phyloP scores from a whole-genome alignment of 192 early-diverging fungal species.

The Mortierella alpina region DNA sequence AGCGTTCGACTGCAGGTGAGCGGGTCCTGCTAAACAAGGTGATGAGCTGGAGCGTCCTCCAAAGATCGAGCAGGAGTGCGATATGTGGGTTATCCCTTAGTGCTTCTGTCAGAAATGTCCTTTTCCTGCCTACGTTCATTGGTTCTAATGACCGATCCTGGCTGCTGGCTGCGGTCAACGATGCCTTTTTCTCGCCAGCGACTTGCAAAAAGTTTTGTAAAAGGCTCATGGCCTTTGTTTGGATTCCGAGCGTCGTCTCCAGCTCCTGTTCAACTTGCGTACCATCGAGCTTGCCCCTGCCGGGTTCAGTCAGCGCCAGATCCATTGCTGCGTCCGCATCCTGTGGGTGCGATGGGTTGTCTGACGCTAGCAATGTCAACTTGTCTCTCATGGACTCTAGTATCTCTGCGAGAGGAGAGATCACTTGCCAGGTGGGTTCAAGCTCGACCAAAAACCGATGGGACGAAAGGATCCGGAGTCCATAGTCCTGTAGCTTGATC shows the following conservation, averaged over 20 bases:
- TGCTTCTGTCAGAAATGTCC: neutral
- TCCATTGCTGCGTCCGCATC: neutral
- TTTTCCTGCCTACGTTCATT: neutral
- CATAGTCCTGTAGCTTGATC: conserved; percentile 45
- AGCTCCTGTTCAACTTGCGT: neutral
- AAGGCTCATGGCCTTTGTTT: conserved; percentile 15
- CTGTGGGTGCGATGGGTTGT: neutral
- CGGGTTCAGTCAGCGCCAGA: neutral
- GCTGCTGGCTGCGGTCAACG: neutral
- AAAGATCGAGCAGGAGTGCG: conserved; percentile 19
- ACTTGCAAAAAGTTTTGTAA: conserved; percentile 25
- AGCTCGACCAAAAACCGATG: conserved; percentile 12
- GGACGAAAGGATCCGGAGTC: conserved; percentile 23
- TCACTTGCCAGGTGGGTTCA: conserved; percentile 6
- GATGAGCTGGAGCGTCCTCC: conserved; percentile 15
- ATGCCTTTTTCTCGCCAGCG: neutral
- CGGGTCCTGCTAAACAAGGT: neutral
- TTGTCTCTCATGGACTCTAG: conserved; percentile 13
- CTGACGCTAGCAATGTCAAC: neutral
- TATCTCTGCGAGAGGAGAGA: conserved; percentile 3
- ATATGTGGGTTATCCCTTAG: neutral
- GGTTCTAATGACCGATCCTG: neutral
- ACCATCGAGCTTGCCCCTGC: neutral
- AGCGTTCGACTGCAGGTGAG: conserved; percentile 2
- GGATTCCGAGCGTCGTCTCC: conserved; percentile 3